Percentiles rank a stretch among this genome's conserved stretches.
Conservation (phyloP, 2,329 filamentous ascomycete genomes). For the Colletotrichum magnum region DNA sequence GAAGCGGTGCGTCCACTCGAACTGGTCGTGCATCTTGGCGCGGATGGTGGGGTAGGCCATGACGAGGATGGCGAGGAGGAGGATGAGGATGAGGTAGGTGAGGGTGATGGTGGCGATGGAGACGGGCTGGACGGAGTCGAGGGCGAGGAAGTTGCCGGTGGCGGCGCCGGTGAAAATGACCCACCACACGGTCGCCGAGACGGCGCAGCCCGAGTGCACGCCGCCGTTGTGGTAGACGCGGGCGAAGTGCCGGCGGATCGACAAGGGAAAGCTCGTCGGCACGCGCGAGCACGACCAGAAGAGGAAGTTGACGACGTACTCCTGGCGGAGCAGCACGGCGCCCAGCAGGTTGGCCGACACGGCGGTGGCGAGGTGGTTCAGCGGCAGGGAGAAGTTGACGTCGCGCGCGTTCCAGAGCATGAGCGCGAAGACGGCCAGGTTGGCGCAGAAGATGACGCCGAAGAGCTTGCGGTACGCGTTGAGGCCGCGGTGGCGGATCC, state of each 20-base stretch:
- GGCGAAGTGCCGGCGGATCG: conserved; percentile 61
- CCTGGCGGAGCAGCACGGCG: conserved; percentile 67
- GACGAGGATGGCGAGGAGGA: conserved; percentile 72
- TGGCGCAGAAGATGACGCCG: conserved; percentile 64
- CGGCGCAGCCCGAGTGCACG: conserved; percentile 64
- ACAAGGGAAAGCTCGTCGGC: conserved; percentile 61
- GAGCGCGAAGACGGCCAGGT: conserved; percentile 62
- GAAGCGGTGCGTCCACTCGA: conserved; percentile 81
- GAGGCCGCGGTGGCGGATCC: conserved; percentile 60
- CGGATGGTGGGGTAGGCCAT: conserved; percentile 77
- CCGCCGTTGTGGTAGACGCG: conserved; percentile 68
- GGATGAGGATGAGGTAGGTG: conserved; percentile 69
- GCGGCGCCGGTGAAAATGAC: conserved; percentile 55
- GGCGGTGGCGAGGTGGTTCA: conserved; percentile 57
- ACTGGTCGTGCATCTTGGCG: conserved; percentile 74
- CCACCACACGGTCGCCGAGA: conserved; percentile 65
- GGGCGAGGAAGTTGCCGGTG: conserved; percentile 53
- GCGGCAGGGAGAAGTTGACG: conserved; percentile 45
- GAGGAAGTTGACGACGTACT: conserved; percentile 66
- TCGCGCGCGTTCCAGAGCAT: conserved; percentile 50
- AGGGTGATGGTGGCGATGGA: conserved; percentile 59
- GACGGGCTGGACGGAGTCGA: conserved; percentile 19
- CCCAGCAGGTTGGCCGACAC: conserved; percentile 64
- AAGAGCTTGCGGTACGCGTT: conserved; percentile 71
- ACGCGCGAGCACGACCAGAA: conserved; percentile 62